These are phyloP conservation scores for Tolypocladium amazonense DNA, from an alignment of 2,329 filamentous ascomycete genomes.

Conservation along the genomic window DNA sequence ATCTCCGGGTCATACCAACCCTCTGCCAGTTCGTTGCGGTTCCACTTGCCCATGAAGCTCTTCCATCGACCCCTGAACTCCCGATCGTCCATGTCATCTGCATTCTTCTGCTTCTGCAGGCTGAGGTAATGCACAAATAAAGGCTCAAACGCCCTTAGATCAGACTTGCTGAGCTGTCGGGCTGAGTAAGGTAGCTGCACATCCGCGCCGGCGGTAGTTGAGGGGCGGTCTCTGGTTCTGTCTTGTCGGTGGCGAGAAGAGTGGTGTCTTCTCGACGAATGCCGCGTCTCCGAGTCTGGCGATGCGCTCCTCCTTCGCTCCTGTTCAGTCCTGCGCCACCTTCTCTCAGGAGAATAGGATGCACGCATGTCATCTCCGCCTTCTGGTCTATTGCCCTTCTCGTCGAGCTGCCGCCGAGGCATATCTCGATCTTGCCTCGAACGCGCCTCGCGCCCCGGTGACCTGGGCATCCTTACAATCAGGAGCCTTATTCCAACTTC, in stretches of 20 bases:
- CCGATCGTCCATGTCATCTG: conserved; percentile 59
- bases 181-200: conserved; percentile 53
- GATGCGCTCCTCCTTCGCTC: conserved; percentile 3
- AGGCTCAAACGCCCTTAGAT: conserved; percentile 54
- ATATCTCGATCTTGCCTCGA: background rate
- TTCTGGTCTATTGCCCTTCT: background rate
- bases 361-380: background rate
- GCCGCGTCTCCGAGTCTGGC: background rate
- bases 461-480: background rate
- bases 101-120: conserved; percentile 68
- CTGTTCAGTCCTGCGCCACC: background rate
- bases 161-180: conserved; percentile 54
- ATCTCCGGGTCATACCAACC: conserved; percentile 87
- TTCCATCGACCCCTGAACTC: conserved; percentile 84
- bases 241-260: conserved; percentile 10
- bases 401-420: background rate
- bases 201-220: background rate
- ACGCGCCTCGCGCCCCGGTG: background rate
- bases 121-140: conserved; percentile 80
- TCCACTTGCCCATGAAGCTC: conserved; percentile 88
- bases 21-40: conserved; percentile 73
- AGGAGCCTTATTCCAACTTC: no score
- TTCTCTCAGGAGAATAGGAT: conserved; percentile 7
- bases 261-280: conserved; percentile 11
- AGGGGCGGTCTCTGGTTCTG: background rate